These are phyloP conservation scores for Neurospora sp. DNA, from an alignment of 495 filamentous ascomycete genomes.

Conservation along the genomic window DNA sequence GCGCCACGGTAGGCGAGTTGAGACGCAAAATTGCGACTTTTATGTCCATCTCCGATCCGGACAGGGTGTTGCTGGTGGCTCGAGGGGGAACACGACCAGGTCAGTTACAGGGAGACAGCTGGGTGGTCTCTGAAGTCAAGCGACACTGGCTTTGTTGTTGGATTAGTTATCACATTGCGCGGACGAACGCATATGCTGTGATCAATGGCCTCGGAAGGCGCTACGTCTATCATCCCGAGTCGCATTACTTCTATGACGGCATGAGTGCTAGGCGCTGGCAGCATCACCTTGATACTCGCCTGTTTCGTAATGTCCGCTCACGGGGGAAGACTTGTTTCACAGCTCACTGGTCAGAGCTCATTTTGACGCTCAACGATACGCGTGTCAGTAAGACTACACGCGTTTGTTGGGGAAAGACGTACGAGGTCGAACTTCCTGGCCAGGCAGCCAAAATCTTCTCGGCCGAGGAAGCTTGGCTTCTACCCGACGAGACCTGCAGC, in stretches of 20 bases:
- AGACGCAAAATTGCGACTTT: slow-evolving; percentile 9
- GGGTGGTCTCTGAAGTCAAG: slow-evolving; percentile 20
- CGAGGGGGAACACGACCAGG: slow-evolving; percentile 21
- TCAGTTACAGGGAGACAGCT: slow-evolving; percentile 22
- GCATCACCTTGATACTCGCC: slow-evolving; percentile 5
- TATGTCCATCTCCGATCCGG: slow-evolving; percentile 9
- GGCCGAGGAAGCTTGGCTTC: slow-evolving; percentile 26
- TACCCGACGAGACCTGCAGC: slow-evolving; percentile 23
- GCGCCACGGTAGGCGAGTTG: slow-evolving; percentile 15
- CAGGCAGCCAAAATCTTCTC: slow-evolving; percentile 21
- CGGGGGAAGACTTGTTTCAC: slow-evolving; percentile 11
- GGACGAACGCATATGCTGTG: slow-evolving; percentile 13
- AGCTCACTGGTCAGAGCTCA: slow-evolving; percentile 14
- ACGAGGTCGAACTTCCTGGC: slow-evolving; percentile 23
- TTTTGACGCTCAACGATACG: slow-evolving; percentile 9
- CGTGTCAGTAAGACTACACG: slow-evolving; percentile 5
- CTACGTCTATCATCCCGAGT: slow-evolving; percentile 22
- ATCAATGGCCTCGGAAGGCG: slow-evolving; percentile 20
- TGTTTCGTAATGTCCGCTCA: slow-evolving; percentile 12
- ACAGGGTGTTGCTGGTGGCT: slow-evolving; percentile 22
- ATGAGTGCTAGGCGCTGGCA: not conserved
- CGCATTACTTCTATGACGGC: not conserved
- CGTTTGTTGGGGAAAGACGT: slow-evolving; percentile 17
- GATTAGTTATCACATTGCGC: slow-evolving; percentile 18
- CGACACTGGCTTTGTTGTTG: slow-evolving; percentile 25